Percentiles rank a stretch among this genome's conserved stretches.
phyloP scores from a whole-genome alignment of 768 basidiomycete species.

The Pisolithus sp. region DNA sequence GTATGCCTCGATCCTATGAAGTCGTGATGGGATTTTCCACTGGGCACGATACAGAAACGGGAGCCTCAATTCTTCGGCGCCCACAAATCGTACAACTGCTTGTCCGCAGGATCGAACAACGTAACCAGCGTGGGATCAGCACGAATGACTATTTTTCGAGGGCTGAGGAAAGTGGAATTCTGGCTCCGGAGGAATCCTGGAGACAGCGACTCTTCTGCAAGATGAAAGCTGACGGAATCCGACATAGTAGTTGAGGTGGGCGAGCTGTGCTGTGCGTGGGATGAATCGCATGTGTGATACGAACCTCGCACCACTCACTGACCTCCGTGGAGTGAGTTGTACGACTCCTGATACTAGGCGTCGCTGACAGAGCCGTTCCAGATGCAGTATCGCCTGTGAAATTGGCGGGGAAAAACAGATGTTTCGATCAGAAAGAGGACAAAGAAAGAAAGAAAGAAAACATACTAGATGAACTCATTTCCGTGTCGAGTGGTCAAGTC shows the following conservation, averaged over 20 bases:
- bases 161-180: slow-evolving; percentile 18
- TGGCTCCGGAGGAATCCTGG: slow-evolving; percentile 13
- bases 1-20: too few species aligned
- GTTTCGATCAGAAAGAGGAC: not conserved
- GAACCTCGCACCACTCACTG: not conserved
- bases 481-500: too few species aligned
- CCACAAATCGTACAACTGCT: slow-evolving; percentile 76
- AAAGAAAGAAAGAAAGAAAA: not conserved
- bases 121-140: slow-evolving; percentile 62
- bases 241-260: slow-evolving; percentile 29
- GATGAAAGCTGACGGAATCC: slow-evolving; percentile 20
- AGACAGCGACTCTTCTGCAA: slow-evolving; percentile 8
- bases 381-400: slow-evolving; percentile 2
- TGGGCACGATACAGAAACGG: not conserved
- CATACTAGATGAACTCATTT: not conserved
- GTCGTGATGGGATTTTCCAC: too few species aligned
- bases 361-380: slow-evolving; percentile 2
- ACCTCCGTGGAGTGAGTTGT: slow-evolving; percentile 10
- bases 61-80: slow-evolving; percentile 34
- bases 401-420: not conserved
- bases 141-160: slow-evolving; percentile 44
- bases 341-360: slow-evolving; percentile 12
- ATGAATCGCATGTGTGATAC: not conserved
- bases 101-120: slow-evolving; percentile 71
- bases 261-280: slow-evolving; percentile 13